Conservation (phyloP, 2,329 filamentous ascomycete genomes). For the Colletotrichum magnum region DNA sequence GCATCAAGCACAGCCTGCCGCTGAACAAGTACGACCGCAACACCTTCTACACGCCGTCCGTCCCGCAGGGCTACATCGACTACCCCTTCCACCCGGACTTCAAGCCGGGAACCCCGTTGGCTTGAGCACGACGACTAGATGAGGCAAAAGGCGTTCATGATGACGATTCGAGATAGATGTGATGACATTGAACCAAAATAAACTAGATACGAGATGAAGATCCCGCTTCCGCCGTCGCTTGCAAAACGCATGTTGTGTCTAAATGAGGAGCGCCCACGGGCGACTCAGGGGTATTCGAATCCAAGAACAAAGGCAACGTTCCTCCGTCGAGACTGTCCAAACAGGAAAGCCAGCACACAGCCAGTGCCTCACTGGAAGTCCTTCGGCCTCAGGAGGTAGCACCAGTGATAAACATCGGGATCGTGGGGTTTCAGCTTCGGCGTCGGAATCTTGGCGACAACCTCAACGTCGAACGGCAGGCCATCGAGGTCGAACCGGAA, state of each 20-base stretch:
- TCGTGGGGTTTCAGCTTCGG: conserved; percentile 57
- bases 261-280: too few relatives aligned
- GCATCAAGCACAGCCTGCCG: conserved; percentile 46
- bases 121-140: neutral
- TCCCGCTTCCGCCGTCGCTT: neutral
- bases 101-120: conserved; percentile 24
- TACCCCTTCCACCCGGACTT: conserved; percentile 44
- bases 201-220: neutral
- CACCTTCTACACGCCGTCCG: conserved; percentile 46
- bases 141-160: neutral
- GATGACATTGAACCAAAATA: conserved; percentile 1
- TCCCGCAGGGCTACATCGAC: conserved; percentile 46
- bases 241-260: neutral
- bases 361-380: neutral
- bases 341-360: neutral
- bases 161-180: neutral
- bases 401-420: conserved; percentile 62
- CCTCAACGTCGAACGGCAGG: conserved; percentile 58
- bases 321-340: neutral
- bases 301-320: too few relatives aligned
- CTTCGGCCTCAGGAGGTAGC: conserved; percentile 58
- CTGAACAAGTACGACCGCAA: conserved; percentile 46
- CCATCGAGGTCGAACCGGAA: conserved; percentile 54
- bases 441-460: conserved; percentile 58
- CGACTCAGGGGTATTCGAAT: too few relatives aligned